Evolutionary conservation across 805 yeast species (phyloP), one percentile per base, ranked within the genome.

Genomic region (Danielia reshetovae): DNA sequence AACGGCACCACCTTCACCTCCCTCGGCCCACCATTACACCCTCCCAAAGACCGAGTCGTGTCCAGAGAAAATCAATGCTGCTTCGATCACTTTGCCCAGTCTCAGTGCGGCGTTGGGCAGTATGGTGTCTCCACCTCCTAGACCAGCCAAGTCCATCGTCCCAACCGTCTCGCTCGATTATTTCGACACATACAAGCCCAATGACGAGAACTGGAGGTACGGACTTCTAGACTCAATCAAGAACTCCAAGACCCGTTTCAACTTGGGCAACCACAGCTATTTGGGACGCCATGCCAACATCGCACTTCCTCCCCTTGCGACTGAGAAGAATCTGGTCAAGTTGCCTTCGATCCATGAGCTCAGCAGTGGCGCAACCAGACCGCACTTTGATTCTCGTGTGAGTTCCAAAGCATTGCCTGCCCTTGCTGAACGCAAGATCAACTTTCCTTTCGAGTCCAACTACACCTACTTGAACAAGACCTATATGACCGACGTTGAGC

Each of bases 381-480:
- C 72, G 14, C 46, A 49, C 15, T 65, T 66, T 38, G 65, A 63
- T 43, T 59, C 71, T 4, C 57, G 63, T 18, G 59, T 66, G 16
- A 49, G 60, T 33, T 43, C 55, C 30, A 60, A 60, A 33, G 45
- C 45, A 12, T 37, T 46, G 18, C 51, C 47, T 17, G 29, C 38
- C 21, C 34, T 36, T 14, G 27, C 42, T 9, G 67, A 60, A 39
- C 52, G 61, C 34, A 65, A 65, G 42, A 61, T 66, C 37, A 69
- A 73, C 49, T 74, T 72, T 48, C 80, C 80, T 4, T 74, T 68
- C 52, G 74, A 73, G 43, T 68, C 71, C 17, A 72, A 74, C 45
- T 73, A 74, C 49, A 67, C 75, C 12, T 72, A 72, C 47, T 67
- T 72, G 49, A 60, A 64, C 36, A 49, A 64, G 32, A 73, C 77